Base-by-base conservation (phyloP, 1,284 basidiomycete species). In the Rhodotorula sp. region DNA sequence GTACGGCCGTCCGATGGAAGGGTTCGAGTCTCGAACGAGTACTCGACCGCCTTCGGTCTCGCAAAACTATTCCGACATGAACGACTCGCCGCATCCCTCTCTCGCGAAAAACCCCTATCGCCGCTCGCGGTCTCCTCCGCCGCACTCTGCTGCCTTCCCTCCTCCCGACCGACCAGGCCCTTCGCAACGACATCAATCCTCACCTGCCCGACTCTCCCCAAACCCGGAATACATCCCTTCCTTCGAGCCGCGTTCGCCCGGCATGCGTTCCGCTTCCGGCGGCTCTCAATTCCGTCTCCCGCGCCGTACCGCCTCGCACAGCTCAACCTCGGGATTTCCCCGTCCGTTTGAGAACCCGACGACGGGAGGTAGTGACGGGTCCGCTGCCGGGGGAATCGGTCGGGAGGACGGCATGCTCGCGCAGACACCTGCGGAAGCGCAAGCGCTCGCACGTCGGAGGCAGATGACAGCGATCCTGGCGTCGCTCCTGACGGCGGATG, bases 401-500 rank as follows among this genome's bases (percentile, higher is more conserved):
- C 26, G 53, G 53, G 6, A 17, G 29, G 6, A 33, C 57, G 22
- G 4, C 17, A 5, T 6, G 33, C 17, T 46, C 62, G 53, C 51
- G 24, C 29, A 29, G 18, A 24, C 8, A 10, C 26, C 62, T 22
- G 63, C 70, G 4, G 22, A 64, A 14, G 63, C 56, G 20, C 68
- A 66, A 22, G 60, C 68, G 20, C 48, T 58, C 58, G 67, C 67
- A 0, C 63, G 70, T 1, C 57, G 70, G 1, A 37, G 67, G 10
- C 70, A 72, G 57, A 68, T 72, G 67, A 59, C 66, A 30, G 70
- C 65, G 57, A 54, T 81, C 26, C 76, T 82, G 44, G 71, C 75
- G 17, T 71, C 76, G 45, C 70, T 81, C 7, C 66, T 77, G 15
- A 79, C 79, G 33, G 74, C 77, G 24, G 81, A 81, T 68, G 78